Percentiles rank a stretch among this genome's conserved stretches.
These are phyloP conservation scores for Hippophae tibetana DNA, from an alignment of 306 rosid species.

Conservation along the genomic window DNA sequence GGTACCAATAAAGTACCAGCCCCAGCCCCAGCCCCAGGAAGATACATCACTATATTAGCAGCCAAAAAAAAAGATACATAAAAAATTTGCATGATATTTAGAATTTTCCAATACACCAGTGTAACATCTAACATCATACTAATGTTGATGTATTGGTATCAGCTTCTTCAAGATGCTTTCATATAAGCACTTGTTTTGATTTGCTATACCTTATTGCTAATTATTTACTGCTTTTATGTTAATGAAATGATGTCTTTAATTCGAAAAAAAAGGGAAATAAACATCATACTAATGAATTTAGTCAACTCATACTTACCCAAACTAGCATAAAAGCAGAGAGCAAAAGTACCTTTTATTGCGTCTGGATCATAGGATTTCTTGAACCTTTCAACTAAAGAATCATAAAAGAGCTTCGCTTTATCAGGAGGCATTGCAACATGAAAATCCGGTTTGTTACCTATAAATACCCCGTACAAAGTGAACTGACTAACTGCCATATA, in stretches of 20 bases:
- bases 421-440: constrained; percentile 88
- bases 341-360: constrained; percentile 51
- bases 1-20: too few relatives aligned
- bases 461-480: constrained; percentile 71
- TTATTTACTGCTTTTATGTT: too few relatives aligned
- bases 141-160: too few relatives aligned
- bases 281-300: background rate
- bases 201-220: too few relatives aligned
- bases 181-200: too few relatives aligned
- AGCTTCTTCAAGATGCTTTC: too few relatives aligned
- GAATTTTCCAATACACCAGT: background rate
- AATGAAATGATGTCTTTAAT: background rate
- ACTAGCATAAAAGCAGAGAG: background rate
- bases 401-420: constrained; percentile 68
- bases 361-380: constrained; percentile 47
- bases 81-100: too few relatives aligned
- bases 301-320: background rate
- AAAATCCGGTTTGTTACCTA: constrained; percentile 94
- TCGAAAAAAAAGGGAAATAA: background rate
- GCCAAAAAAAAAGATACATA: too few relatives aligned
- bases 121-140: background rate
- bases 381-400: constrained; percentile 67
- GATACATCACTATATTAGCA: too few relatives aligned
- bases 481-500: constrained; percentile 77
- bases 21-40: too few relatives aligned